Base-by-base conservation (phyloP, 1,139 yeast species). In the Protomyces inundatus region DNA sequence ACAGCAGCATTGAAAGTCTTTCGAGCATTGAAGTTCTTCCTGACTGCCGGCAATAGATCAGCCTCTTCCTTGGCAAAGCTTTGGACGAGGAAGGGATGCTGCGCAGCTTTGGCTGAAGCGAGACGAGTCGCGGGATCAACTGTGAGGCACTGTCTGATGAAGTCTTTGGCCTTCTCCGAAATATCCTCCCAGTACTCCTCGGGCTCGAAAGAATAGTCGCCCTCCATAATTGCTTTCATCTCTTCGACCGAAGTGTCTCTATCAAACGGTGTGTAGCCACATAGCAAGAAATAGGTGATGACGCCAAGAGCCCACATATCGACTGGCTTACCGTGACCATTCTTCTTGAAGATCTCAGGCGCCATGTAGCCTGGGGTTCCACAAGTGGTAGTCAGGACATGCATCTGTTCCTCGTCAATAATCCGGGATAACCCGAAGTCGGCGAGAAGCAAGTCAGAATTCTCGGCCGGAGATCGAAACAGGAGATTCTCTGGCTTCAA, bases 401-500 rank as follows among this genome's bases (percentile, higher is more conserved):
- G 65, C 52, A 68, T 64, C 66, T 75, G 76, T 62, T 80, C 78
- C 64, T 77, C 80, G 64, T 78, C 80, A 14, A 77, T 75, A 55
- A 78, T 77, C 4, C 80, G 76, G 6, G 88, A 83, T 42, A 86
- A 76, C 1, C 95, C 93, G 74, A 87, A 87, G 74, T 87, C 95
- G 2, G 89, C 91, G 61, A 87, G 77, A 56, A 87, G 77, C 58
- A 86, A 74, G 69, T 81, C 83, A 53, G 80, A 80, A 51, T 80
- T 77, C 57, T 74, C 76, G 55, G 74, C 78, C 32, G 74, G 70
- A 5, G 79, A 74, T 40, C 74, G 73, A 67, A 91, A 79, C 65
- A 93, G 77, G 62, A 93, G 83, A 71, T 93, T 93, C 73, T 93
- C 98, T 0, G 98, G 97, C 74, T 93, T 93, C 68, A 93, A 79